Evolutionary conservation across 306 rosid genomes (phyloP), one percentile per base, ranked within the genome.

Genomic region (Fragaria vesca): DNA sequence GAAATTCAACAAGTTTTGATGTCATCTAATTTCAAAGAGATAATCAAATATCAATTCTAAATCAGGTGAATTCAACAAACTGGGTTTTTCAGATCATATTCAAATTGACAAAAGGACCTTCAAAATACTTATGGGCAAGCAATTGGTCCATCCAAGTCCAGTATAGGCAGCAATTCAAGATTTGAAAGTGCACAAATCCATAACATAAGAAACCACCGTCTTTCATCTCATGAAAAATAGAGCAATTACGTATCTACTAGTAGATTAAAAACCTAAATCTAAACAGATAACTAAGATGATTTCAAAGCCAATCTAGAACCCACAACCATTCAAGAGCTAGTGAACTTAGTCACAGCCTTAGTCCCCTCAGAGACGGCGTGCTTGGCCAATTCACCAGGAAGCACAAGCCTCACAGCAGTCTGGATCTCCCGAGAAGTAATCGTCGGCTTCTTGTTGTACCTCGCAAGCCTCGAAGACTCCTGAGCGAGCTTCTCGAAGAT

Each of bases 401-500:
- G 74, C 11, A 91, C 93, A 3, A 91, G 81, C 8, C 96, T 86
- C 20, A 91, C 96, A 0, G 96, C 96, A 0, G 96, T 91, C 67
- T 91, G 96, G 40, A 91, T 91, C 69, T 91, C 96, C 90, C 96
- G 73, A 0, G 96, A 91, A 7, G 96, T 89, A 16, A 91, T 91
- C 0, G 96, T 91, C 0, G 93, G 96, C 75, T 91, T 91, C 89
- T 91, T 91, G 89, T 91, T 91, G 78, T 91, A 91, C 51, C 96
- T 83, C 1, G 96, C 96, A 0, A 91, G 87, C 76, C 91, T 84
- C 0, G 96, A 89, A 0, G 96, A 52, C 16, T 91, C 93, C 79
- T 89, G 91, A 7, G 96, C 93, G 2, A 91, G 90, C 83, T 91
- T 91, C 93, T 90, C 95, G 38, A 90, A 88, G 50, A 90, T 90